phyloP scores from a whole-genome alignment of 1,284 basidiomycete genomes.

The Ganoderma sinense region DNA sequence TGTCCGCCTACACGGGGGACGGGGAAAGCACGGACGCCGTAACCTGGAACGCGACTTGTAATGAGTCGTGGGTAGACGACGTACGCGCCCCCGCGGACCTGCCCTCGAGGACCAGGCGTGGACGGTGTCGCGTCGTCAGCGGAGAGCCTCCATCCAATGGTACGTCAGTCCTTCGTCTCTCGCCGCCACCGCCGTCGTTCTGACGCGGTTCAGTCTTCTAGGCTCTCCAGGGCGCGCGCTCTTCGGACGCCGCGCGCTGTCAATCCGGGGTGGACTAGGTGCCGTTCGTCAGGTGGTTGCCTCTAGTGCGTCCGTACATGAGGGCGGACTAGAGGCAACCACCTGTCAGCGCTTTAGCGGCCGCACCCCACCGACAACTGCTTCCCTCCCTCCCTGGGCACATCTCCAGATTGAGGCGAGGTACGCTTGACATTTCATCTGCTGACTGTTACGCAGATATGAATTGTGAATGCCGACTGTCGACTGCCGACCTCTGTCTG shows the following conservation, averaged over 20 bases:
- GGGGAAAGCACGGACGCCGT: constrained; percentile 6
- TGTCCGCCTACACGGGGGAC: background rate
- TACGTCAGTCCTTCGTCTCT: background rate
- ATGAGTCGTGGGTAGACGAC: constrained; percentile 1
- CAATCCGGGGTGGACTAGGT: background rate
- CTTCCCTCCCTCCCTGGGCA: background rate
- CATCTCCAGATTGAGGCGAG: background rate
- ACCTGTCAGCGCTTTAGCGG: background rate
- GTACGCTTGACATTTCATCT: background rate
- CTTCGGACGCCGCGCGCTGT: background rate
- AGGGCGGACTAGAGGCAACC: background rate
- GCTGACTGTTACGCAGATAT: background rate
- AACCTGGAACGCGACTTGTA: constrained; percentile 2
- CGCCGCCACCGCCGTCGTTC: background rate
- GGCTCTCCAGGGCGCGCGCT: background rate
- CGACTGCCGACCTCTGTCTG: background rate
- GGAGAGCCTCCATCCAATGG: background rate
- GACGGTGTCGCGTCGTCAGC: background rate
- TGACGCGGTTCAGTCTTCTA: background rate
- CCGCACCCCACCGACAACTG: background rate
- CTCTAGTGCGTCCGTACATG: background rate
- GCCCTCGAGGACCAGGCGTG: background rate
- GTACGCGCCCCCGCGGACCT: background rate
- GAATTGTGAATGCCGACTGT: too few relatives aligned
- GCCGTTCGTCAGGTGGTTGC: background rate